Percentiles rank a stretch among this genome's conserved stretches.
phyloP scores from a whole-genome alignment of 495 filamentous ascomycete genomes.

The Talaromyces borbonicus region DNA sequence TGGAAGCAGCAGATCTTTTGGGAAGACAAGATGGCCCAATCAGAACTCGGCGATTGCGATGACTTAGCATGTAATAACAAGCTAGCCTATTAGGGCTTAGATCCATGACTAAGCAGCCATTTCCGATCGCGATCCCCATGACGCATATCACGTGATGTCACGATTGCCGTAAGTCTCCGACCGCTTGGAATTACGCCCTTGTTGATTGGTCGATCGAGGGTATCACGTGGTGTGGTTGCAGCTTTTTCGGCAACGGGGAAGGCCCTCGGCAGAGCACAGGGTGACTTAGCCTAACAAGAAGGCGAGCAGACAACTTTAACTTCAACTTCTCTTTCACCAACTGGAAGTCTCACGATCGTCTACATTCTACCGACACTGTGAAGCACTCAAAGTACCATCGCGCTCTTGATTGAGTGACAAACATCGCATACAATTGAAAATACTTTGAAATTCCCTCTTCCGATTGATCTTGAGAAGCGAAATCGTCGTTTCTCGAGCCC shows the following conservation, averaged over 20 bases:
- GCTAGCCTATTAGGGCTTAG: neutral
- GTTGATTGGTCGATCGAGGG: constrained; percentile 24
- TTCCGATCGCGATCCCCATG: neutral
- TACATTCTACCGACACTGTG: too few relatives aligned
- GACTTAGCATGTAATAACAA: neutral
- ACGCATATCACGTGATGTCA: constrained; percentile 2
- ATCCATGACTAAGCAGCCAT: neutral
- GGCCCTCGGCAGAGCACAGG: constrained; percentile 29
- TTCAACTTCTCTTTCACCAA: constrained; percentile 22
- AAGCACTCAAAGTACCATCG: constrained; percentile 12
- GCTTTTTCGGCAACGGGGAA: constrained; percentile 15
- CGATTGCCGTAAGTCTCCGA: constrained; percentile 36
- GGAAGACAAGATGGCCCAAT: too few relatives aligned
- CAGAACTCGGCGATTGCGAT: too few relatives aligned
- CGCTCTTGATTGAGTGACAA: constrained; percentile 11
- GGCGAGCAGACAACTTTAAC: constrained; percentile 20
- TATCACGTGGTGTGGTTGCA: constrained; percentile 25
- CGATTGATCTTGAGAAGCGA: neutral
- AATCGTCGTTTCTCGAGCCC: constrained; percentile 10
- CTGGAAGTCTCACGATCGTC: too few relatives aligned
- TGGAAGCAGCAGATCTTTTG: too few relatives aligned
- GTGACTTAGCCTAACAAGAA: constrained; percentile 14
- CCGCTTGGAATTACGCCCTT: constrained; percentile 29
- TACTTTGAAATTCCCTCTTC: too few relatives aligned
- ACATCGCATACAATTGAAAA: neutral